A percentile compares a stretch with the other conserved stretches of the same genome.
Conservation (phyloP, 306 rosid species). For the Geum urbanum region DNA sequence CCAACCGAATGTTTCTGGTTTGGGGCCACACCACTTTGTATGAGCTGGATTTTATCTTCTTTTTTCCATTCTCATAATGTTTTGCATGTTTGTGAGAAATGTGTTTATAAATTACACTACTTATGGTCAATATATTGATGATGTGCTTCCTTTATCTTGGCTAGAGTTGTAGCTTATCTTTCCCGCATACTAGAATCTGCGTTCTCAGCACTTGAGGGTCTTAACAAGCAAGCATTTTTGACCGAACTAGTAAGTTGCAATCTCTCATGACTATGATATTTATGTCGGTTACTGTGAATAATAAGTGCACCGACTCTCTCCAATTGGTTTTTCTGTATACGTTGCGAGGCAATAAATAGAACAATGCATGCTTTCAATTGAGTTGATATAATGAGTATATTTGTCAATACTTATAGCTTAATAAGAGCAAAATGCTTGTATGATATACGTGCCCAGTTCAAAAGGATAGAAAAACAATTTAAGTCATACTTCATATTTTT, state of each 20-base stretch:
- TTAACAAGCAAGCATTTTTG: constrained; percentile 94
- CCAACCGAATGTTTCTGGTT: neutral
- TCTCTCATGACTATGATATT: constrained; percentile 4
- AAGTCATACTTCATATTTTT: neutral
- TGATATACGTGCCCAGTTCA: neutral
- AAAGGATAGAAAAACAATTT: too few species aligned
- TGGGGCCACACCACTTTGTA: neutral
- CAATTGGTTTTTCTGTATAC: neutral
- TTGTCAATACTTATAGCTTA: neutral
- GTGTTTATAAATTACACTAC: neutral
- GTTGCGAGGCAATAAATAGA: neutral
- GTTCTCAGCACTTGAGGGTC: constrained; percentile 91
- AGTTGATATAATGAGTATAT: neutral
- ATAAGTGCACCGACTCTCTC: neutral
- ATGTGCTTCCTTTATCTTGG: constrained; percentile 26
- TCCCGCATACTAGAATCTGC: constrained; percentile 97
- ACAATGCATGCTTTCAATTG: neutral
- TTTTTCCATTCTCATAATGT: neutral
- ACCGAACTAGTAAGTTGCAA: constrained; percentile 64
- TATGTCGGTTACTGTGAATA: neutral
- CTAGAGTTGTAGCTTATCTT: constrained; percentile 95
- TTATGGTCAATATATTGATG: constrained; percentile 10
- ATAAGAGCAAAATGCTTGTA: neutral
- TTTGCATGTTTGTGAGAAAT: constrained; percentile 5
- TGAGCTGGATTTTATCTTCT: neutral